Conservation (phyloP, 805 yeast species). For the Ogataea glucozyma region DNA sequence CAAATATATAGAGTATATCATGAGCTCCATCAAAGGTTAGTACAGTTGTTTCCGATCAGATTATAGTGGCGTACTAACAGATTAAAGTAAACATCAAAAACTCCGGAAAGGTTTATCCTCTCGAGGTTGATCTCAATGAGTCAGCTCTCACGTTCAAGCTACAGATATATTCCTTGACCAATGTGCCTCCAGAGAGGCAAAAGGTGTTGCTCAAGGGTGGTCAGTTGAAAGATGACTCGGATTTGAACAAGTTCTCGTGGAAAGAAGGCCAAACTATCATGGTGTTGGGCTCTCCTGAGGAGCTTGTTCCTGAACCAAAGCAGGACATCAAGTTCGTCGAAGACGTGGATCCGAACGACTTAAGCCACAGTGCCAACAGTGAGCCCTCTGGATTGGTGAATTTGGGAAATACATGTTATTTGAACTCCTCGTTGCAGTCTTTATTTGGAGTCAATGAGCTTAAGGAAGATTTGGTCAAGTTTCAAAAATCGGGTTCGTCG, state of each 20-base stretch:
- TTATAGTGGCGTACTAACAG: constrained; percentile 1
- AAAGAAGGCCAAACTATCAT: constrained; percentile 70
- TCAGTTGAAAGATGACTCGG: constrained; percentile 69
- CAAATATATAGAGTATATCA: no score
- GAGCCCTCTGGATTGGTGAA: constrained; percentile 69
- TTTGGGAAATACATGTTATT: constrained; percentile 76
- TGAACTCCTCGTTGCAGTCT: constrained; percentile 69
- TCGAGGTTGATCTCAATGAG: constrained; percentile 53
- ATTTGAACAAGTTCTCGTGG: constrained; percentile 51
- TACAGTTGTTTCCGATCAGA: not conserved
- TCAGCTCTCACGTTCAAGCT: constrained; percentile 65
- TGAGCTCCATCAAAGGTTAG: constrained; percentile 5
- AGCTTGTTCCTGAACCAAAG: constrained; percentile 47
- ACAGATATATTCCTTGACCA: constrained; percentile 70
- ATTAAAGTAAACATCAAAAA: constrained; percentile 53
- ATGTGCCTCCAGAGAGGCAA: constrained; percentile 86
- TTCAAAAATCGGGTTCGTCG: constrained; percentile 19
- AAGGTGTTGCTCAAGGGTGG: constrained; percentile 90
- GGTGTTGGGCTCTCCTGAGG: constrained; percentile 88
- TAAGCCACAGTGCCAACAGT: constrained; percentile 23
- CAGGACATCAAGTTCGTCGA: constrained; percentile 62
- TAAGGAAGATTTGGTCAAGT: constrained; percentile 32
- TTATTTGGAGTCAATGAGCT: constrained; percentile 48
- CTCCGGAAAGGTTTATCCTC: constrained; percentile 65
- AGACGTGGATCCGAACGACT: constrained; percentile 46